Evolutionary conservation across 805 yeast genomes (phyloP).

Genomic region (Sugiyamaella smithiae): DNA sequence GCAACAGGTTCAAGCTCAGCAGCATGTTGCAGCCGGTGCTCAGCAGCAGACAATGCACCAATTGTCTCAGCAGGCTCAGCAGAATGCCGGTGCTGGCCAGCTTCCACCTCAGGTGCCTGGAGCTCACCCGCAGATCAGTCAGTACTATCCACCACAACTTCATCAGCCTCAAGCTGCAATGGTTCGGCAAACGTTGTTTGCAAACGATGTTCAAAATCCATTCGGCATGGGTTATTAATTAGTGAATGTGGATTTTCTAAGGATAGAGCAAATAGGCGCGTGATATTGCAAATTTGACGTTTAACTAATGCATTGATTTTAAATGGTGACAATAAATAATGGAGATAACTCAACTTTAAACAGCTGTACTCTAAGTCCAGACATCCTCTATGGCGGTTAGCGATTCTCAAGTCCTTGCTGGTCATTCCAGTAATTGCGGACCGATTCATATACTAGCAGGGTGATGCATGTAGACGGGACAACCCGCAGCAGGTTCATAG

Average conservation of each 20-base stretch:
- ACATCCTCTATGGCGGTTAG: no score
- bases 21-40: background rate
- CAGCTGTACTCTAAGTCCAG: no score
- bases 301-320: background rate
- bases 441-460: constrained; percentile 72
- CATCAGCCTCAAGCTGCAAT: constrained; percentile 14
- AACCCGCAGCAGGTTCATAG: constrained; percentile 75
- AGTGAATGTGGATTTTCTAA: no score
- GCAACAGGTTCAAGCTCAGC: constrained; percentile 8
- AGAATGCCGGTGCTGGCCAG: no score
- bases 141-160: constrained; percentile 8
- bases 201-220: constrained; percentile 10
- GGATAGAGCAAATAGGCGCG: no score
- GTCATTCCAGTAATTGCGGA: constrained; percentile 9
- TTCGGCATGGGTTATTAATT: constrained; percentile 11
- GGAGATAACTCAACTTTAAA: no score
- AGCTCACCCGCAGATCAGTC: constrained; percentile 7
- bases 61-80: constrained; percentile 10
- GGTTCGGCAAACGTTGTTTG: constrained; percentile 15
- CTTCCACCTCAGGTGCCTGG: constrained; percentile 2
- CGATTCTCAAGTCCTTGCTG: no score
- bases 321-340: no score
- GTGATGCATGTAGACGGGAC: constrained; percentile 93
- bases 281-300: background rate
- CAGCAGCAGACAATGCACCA: constrained; percentile 3